These are phyloP conservation scores for Solanum infundibuliforme DNA, from an alignment of 257 asterid genomes.

Conservation along the genomic window DNA sequence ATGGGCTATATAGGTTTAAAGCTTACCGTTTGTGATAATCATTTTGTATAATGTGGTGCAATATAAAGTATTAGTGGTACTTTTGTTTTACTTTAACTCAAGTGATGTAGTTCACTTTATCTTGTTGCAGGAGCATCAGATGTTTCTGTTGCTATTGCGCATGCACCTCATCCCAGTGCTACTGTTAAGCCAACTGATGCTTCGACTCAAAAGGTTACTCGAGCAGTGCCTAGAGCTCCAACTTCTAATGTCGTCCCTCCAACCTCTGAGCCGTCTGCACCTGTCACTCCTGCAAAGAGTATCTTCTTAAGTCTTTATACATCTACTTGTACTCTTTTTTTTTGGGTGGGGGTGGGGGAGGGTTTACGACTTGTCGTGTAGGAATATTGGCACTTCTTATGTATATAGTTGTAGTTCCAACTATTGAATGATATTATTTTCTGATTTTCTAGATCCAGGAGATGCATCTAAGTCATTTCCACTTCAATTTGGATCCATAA, in stretches of 20 bases:
- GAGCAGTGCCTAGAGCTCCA: constrained; percentile 40
- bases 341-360: background rate
- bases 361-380: background rate
- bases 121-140: constrained; percentile 25
- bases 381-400: constrained; percentile 1
- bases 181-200: constrained; percentile 22
- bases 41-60: background rate
- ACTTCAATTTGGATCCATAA: constrained; percentile 87
- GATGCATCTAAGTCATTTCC: constrained; percentile 57
- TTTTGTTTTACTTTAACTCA: background rate
- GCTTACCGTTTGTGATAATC: background rate
- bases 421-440: background rate
- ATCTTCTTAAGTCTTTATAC: constrained; percentile 1
- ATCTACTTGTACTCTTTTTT: background rate
- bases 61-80: background rate
- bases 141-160: constrained; percentile 17
- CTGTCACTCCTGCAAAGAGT: constrained; percentile 57
- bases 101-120: background rate
- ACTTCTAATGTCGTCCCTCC: constrained; percentile 33
- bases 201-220: constrained; percentile 29
- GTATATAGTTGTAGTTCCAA: background rate
- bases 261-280: constrained; percentile 30
- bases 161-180: constrained; percentile 15
- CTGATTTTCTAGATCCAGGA: constrained; percentile 35
- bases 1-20: background rate